phyloP scores from a whole-genome alignment of 78 protist genomes.

The Bodo saltans region DNA sequence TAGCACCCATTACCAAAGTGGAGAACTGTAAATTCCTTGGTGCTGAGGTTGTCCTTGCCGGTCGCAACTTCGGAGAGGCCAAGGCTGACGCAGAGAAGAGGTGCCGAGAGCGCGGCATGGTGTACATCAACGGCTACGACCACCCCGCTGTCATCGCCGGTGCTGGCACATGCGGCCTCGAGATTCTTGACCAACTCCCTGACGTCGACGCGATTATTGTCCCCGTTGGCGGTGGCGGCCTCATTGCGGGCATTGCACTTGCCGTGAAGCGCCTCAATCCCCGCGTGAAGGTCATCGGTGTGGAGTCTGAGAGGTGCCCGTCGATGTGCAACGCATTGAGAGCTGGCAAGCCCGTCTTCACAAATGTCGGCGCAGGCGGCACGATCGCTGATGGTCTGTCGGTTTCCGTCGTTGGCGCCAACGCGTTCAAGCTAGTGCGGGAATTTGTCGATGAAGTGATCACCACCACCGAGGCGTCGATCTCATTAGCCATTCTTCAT shows the following conservation, averaged over 20 bases:
- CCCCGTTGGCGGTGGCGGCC: constrained; percentile 76
- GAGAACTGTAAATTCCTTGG: constrained; percentile 36
- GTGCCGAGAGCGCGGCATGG: not conserved
- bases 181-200: constrained; percentile 57
- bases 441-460: constrained; percentile 29
- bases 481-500: constrained; percentile 62
- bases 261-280: constrained; percentile 58
- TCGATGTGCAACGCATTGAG: constrained; percentile 37
- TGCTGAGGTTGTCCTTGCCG: constrained; percentile 49
- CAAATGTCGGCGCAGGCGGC: not conserved
- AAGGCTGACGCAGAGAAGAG: not conserved
- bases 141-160: constrained; percentile 61
- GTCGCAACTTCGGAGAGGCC: constrained; percentile 57
- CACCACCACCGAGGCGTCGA: constrained; percentile 33
- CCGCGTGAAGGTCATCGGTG: constrained; percentile 49
- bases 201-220: constrained; percentile 62
- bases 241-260: constrained; percentile 67
- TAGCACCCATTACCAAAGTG: constrained; percentile 46
- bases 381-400: constrained; percentile 75
- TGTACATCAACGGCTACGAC: constrained; percentile 65
- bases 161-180: constrained; percentile 66
- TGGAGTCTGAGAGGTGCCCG: constrained; percentile 54
- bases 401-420: constrained; percentile 50
- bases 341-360: constrained; percentile 45
- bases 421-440: constrained; percentile 34